Evolutionary conservation across 2,329 filamentous ascomycete species (phyloP).

Genomic region (Nemania serpens): DNA sequence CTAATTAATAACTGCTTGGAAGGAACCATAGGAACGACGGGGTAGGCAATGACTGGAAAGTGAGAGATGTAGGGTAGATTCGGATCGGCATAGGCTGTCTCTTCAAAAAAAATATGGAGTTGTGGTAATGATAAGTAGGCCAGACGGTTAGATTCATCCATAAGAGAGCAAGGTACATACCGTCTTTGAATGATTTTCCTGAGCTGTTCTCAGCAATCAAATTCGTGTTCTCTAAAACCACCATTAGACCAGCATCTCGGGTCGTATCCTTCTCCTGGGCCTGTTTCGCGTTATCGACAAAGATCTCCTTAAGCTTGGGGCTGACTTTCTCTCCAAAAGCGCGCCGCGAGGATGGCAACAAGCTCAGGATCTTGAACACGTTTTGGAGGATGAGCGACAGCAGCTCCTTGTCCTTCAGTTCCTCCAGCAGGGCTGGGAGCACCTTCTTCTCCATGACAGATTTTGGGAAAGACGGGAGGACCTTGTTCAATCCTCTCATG

Average conservation of each 20-base stretch:
- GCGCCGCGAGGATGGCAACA: constrained; percentile 76
- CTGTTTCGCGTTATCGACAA: constrained; percentile 65
- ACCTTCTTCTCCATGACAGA: constrained; percentile 95
- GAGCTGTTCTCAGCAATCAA: constrained; percentile 79
- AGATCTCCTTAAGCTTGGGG: constrained; percentile 83
- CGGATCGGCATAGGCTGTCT: too few relatives aligned
- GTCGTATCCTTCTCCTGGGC: constrained; percentile 76
- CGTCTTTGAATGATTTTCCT: constrained; percentile 93
- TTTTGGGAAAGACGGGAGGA: constrained; percentile 89
- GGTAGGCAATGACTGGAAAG: neutral
- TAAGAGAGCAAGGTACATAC: constrained; percentile 47
- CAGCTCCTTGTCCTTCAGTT: constrained; percentile 90
- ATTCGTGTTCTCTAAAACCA: constrained; percentile 82
- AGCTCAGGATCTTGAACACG: constrained; percentile 84
- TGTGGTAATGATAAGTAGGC: neutral
- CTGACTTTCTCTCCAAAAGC: constrained; percentile 85
- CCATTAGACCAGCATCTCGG: constrained; percentile 88
- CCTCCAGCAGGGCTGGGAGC: constrained; percentile 84
- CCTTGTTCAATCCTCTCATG: constrained; percentile 83
- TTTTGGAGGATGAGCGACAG: constrained; percentile 87
- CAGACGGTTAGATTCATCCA: neutral
- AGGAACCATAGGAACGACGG: neutral
- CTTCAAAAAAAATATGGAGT: too few relatives aligned
- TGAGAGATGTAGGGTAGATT: neutral
- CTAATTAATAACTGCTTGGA: neutral